These are phyloP conservation scores for Ustilago sp. DNA, from an alignment of 1,284 basidiomycete genomes.

Conservation along the genomic window DNA sequence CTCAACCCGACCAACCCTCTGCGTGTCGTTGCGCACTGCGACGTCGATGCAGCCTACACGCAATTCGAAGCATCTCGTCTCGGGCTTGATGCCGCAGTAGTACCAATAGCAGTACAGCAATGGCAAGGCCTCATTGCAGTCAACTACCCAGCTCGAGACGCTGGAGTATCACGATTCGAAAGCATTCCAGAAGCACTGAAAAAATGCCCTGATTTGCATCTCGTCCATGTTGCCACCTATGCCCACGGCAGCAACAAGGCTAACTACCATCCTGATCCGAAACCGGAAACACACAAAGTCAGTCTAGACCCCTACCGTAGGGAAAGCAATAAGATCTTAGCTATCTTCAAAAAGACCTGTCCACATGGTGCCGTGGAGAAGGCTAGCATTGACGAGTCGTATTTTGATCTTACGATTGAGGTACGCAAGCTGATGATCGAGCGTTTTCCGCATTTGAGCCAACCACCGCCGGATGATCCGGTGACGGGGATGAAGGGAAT, in stretches of 20 bases:
- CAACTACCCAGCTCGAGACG: slow-evolving; percentile 92
- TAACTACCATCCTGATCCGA: slow-evolving; percentile 82
- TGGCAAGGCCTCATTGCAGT: slow-evolving; percentile 91
- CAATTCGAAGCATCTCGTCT: slow-evolving; percentile 89
- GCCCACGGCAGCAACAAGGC: slow-evolving; percentile 76
- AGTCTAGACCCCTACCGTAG: slow-evolving; percentile 93
- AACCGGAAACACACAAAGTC: slow-evolving; percentile 91
- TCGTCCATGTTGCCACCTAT: slow-evolving; percentile 92
- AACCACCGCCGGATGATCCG: slow-evolving; percentile 40
- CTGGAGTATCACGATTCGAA: slow-evolving; percentile 80
- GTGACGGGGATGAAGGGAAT: slow-evolving; percentile 72
- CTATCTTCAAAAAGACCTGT: slow-evolving; percentile 82
- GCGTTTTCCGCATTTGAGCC: slow-evolving; percentile 77
- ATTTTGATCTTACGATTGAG: slow-evolving; percentile 67
- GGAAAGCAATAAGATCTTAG: slow-evolving; percentile 90
- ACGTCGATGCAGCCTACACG: slow-evolving; percentile 71
- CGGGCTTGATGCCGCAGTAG: slow-evolving; percentile 76
- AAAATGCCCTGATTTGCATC: slow-evolving; percentile 85
- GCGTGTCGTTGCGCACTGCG: slow-evolving; percentile 83
- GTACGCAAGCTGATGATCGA: slow-evolving; percentile 64
- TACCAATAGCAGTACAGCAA: slow-evolving; percentile 89
- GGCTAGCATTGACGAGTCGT: slow-evolving; percentile 75
- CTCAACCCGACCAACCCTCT: slow-evolving; percentile 70
- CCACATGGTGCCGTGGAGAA: slow-evolving; percentile 75
- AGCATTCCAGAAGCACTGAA: slow-evolving; percentile 73